phyloP scores from a whole-genome alignment of 78 protist species.

The Monosiga brevicollis region DNA sequence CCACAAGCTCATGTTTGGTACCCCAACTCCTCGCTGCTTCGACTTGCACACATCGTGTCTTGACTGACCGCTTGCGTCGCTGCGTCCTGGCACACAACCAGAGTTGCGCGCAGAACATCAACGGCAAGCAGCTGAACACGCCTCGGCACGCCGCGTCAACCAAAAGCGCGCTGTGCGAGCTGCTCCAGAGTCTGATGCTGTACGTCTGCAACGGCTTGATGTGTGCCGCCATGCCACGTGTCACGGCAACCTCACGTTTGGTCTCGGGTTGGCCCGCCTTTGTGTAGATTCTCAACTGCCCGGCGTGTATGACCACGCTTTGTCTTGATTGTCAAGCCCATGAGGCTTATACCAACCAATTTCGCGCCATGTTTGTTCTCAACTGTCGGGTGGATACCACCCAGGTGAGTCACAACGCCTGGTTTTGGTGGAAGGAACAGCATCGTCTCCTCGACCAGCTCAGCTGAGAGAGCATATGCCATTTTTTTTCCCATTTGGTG shows the following conservation, averaged over 20 bases:
- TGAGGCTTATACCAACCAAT: neutral
- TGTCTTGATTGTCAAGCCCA: neutral
- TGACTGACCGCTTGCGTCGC: too few relatives aligned
- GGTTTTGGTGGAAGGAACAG: conserved; percentile 27
- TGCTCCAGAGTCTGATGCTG: neutral
- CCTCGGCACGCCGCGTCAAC: too few relatives aligned
- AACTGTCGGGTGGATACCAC: neutral
- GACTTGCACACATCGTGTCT: too few relatives aligned
- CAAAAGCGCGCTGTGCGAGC: neutral
- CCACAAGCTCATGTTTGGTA: too few relatives aligned
- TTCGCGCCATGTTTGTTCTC: neutral
- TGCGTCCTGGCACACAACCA: too few relatives aligned
- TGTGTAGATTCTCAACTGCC: neutral
- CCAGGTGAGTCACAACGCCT: neutral
- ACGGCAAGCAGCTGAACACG: too few relatives aligned
- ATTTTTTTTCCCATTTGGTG: neutral
- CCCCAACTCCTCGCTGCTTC: too few relatives aligned
- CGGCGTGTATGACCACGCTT: neutral
- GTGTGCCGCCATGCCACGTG: too few relatives aligned
- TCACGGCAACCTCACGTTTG: too few relatives aligned
- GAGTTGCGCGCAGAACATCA: too few relatives aligned
- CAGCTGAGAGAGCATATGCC: neutral
- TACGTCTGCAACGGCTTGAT: too few relatives aligned
- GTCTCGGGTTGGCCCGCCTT: too few relatives aligned
- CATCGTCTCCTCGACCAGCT: neutral